Evolutionary conservation across 2,329 filamentous ascomycete species (phyloP).

Genomic region (Diaporthe citri): DNA sequence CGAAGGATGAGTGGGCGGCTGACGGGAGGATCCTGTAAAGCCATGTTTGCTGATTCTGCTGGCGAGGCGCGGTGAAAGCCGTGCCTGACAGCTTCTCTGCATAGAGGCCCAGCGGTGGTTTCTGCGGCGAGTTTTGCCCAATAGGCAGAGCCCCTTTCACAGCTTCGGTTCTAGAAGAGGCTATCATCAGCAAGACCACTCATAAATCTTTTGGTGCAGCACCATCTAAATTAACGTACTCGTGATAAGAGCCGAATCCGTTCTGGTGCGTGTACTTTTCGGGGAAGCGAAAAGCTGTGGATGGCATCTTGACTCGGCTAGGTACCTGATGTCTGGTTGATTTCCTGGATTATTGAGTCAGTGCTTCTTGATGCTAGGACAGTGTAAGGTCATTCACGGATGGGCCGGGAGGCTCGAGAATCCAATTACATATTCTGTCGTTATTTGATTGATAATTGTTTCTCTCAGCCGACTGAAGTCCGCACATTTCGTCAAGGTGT

Average conservation of each 20-base stretch:
- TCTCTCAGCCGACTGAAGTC: background rate
- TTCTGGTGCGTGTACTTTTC: conserved; percentile 80
- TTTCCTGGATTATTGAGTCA: background rate
- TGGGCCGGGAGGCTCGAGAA: background rate
- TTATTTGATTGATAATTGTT: background rate
- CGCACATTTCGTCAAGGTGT: background rate
- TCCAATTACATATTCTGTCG: background rate
- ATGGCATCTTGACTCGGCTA: conserved; percentile 56
- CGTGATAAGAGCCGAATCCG: conserved; percentile 82
- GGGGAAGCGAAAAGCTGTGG: conserved; percentile 60
- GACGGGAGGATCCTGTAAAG: conserved; percentile 78
- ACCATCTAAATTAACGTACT: conserved; percentile 65
- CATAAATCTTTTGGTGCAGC: background rate
- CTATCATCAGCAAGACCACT: background rate
- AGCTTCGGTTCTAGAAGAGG: conserved; percentile 75
- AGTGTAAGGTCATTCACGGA: background rate
- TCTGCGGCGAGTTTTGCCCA: conserved; percentile 85
- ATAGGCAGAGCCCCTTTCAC: conserved; percentile 81
- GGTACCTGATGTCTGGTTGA: background rate
- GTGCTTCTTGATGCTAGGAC: background rate
- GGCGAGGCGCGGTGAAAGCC: conserved; percentile 77
- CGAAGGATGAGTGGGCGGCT: conserved; percentile 69
- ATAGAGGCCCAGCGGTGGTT: conserved; percentile 82
- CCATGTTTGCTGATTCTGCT: conserved; percentile 79
- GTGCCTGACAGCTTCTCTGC: conserved; percentile 83